Evolutionary conservation across 2,329 filamentous ascomycete species (phyloP), one percentile per base, ranked within the genome.

Genomic region (Fonsecaea monophora): DNA sequence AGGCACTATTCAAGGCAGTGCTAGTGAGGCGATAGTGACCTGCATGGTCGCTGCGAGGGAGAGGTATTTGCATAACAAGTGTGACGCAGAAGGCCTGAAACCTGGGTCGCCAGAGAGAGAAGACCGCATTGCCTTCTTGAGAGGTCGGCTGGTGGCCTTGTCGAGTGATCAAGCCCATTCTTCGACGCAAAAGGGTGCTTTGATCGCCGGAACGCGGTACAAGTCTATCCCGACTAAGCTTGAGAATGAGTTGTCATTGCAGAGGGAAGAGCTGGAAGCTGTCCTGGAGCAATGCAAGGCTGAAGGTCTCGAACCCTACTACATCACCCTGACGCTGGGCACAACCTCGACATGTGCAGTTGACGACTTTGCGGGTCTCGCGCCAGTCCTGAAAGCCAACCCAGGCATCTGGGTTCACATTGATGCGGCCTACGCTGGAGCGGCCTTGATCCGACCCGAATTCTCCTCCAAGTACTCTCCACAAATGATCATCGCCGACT

Each of bases 1-100:
- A 21, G 94, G 94, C 37, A 93, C 97, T n/a, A 95, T 98, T 69
- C 94, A 97, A 77, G 93, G 94, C 25, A 93, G 89, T 38, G 94
- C 94, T 0, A 93, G 90, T 66, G 94, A 98, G 80, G 92, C 93
- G 13, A 86, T 97, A 53, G 86, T 95, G 5, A 96, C 92, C 0
- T 89, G 91, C 70, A 90, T 97, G 84, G 90, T 96, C 1, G 93
- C 93, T 1, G 94, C 94, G 0, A 84, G 94, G 12, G 94, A 97
- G 75, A 86, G 90, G 76, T 92, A 90, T 75, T 83, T 95, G 6
- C 82, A 85, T 21, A 85, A 87, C 63, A 85, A 85, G 8, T 85
- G 86, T 0, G 82, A 84, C 4, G 78, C 78, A 0, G 81, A 84
- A 63, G 82, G 79, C 1, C 64, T 85, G 4, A 72, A 78, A 60